Evolutionary conservation across 1,284 basidiomycete species (phyloP), one percentile per base, ranked within the genome.

Genomic region (Microbotryomycetes sp.): DNA sequence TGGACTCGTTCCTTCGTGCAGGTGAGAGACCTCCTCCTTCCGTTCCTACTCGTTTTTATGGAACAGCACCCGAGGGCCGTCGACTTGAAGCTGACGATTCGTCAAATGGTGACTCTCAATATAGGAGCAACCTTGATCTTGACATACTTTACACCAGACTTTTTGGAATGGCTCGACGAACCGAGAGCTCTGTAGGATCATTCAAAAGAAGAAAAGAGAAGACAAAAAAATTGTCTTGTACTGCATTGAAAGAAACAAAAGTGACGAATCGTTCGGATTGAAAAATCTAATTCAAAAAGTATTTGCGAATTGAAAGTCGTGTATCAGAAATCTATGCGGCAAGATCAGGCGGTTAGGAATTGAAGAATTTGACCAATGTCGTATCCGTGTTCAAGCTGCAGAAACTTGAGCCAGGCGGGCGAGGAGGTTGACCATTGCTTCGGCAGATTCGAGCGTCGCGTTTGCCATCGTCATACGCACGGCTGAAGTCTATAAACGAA

Each of bases 81-180:
- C 11, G 31, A 45, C 3, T 7, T 5, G 21, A 9, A 5, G 2
- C 18, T 13, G 24, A 27, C 27, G 21, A 7, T 47, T 23, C 46
- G 49, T n/a, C 35, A 47, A 27, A 26, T 13, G 15, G 24, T 56
- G 50, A n/a, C 23, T 45, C 49, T 21, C 45, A 4, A 18, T 18
- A 1, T 65, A 89, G 88, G 91, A 11, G 91, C 90, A 29, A 91
- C 88, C 3, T 78, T 97, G 65, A 89, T 98, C 67, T 75, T 97
- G 61, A 87, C 85, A 1, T 98, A 98, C 79, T 97, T 97, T 72
- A 97, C 94, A 0, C 94, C 94, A 1, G 85, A 96, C 47, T 92
- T 97, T 77, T 79, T 97, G 61, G 87, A 93, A 60, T 94, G 92
- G 91, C 75, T 96, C 59, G 84, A 85, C 62, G 76, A 77, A 18